Conservation (phyloP, 345 rosid species). For the Eucalyptus polybractea region DNA sequence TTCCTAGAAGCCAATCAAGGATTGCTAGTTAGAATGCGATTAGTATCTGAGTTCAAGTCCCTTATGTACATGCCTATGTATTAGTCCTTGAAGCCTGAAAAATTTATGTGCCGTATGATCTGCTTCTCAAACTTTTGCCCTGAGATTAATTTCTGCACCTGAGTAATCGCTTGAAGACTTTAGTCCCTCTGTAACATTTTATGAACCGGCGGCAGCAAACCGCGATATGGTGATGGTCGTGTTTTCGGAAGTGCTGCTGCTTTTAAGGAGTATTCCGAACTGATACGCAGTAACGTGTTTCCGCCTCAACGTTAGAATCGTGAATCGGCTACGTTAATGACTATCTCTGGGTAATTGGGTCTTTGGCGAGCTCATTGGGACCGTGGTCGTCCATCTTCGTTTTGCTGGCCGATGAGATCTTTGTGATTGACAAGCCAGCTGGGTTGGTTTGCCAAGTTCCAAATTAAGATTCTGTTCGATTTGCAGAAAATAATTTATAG, state of each 20-base stretch:
- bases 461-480: not conserved
- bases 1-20: not conserved
- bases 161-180: not conserved
- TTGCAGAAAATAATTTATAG: fast-evolving
- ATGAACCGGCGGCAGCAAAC: not conserved
- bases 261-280: not conserved
- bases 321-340: not conserved
- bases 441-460: not conserved
- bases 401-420: not conserved
- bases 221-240: not conserved
- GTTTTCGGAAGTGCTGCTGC: not conserved
- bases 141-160: not conserved
- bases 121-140: not conserved
- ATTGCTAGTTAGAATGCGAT: not conserved
- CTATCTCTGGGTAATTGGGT: not conserved
- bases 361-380: not conserved
- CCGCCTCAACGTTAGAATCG: not conserved
- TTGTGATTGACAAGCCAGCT: not conserved
- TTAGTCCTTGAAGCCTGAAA: not conserved
- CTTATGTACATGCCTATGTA: not conserved
- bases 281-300: not conserved
- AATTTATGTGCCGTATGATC: not conserved
- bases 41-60: not conserved
- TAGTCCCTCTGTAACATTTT: not conserved
- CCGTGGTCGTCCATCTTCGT: not conserved